A percentile compares a stretch with the other conserved stretches of the same genome.
Conservation (phyloP, 805 yeast species). For the Nakazawaea molendinolei region DNA sequence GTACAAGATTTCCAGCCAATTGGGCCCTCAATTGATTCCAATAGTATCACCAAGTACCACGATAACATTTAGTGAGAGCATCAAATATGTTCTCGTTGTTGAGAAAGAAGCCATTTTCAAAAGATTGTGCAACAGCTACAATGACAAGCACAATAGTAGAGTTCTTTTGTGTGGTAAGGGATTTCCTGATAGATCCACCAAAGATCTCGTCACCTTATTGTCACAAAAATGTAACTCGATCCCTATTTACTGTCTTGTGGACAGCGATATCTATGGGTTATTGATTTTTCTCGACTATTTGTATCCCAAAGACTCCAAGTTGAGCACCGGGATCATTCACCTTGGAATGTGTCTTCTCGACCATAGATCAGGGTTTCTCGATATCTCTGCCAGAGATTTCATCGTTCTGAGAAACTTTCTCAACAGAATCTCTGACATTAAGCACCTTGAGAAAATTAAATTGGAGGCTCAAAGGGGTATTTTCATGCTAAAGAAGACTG, state of each 20-base stretch:
- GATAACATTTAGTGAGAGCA: conserved; percentile 14
- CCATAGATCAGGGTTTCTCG: conserved; percentile 24
- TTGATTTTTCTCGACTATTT: conserved; percentile 40
- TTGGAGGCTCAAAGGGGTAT: conserved; percentile 48
- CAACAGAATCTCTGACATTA: neutral
- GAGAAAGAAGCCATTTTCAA: conserved; percentile 38
- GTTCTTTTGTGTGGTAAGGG: conserved; percentile 59
- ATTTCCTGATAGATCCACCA: conserved; percentile 54
- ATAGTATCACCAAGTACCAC: conserved; percentile 22
- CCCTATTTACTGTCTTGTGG: conserved; percentile 45
- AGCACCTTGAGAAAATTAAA: conserved; percentile 18
- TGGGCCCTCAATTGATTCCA: conserved; percentile 32
- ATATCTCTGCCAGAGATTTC: conserved; percentile 23
- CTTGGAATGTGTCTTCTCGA: conserved; percentile 39
- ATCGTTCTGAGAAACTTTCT: conserved; percentile 24
- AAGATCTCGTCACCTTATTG: conserved; percentile 29
- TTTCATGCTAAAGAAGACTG: conserved; percentile 45
- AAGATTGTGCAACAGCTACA: conserved; percentile 19
- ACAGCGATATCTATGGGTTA: conserved; percentile 61
- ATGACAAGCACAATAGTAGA: conserved; percentile 16
- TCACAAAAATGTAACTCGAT: conserved; percentile 21
- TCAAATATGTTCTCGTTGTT: conserved; percentile 31
- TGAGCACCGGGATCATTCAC: conserved; percentile 20
- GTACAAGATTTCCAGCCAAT: no score
- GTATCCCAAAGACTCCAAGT: no score